Conservation (phyloP, 345 rosid genomes). For the Laguncularia racemosa region DNA sequence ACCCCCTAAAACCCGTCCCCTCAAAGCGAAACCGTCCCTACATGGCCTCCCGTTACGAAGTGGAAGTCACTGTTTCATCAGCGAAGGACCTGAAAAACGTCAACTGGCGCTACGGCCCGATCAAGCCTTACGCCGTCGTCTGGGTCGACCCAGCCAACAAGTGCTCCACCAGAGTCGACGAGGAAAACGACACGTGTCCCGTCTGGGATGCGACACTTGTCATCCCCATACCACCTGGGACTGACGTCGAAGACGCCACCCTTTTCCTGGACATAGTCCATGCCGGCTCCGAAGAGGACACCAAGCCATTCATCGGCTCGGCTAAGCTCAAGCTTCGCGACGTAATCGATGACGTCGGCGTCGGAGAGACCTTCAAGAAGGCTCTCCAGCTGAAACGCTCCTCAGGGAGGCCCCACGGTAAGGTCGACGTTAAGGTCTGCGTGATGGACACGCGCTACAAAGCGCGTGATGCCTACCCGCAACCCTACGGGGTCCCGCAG, state of each 20-base stretch:
- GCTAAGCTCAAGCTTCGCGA: constrained; percentile 53
- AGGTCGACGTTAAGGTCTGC: constrained; percentile 46
- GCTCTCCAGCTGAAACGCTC: constrained; percentile 69
- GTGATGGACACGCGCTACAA: constrained; percentile 31
- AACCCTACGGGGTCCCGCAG: constrained; percentile 37
- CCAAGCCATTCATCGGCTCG: constrained; percentile 78
- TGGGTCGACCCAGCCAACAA: constrained; percentile 61
- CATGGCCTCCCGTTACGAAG: constrained; percentile 37
- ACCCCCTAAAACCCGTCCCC: background rate
- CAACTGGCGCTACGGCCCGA: constrained; percentile 75
- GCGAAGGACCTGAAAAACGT: constrained; percentile 78
- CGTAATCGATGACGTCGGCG: constrained; percentile 50
- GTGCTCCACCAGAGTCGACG: constrained; percentile 51
- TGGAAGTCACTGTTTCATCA: constrained; percentile 46
- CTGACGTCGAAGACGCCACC: constrained; percentile 28
- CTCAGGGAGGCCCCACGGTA: constrained; percentile 87
- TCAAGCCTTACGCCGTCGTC: constrained; percentile 58
- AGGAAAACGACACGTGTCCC: constrained; percentile 59
- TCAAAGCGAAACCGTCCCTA: background rate
- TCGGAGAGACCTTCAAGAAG: constrained; percentile 26
- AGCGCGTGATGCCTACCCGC: constrained; percentile 17
- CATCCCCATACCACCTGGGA: constrained; percentile 33
- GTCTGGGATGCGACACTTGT: constrained; percentile 51
- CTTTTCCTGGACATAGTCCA: constrained; percentile 67
- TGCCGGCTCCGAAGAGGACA: constrained; percentile 53